Base-by-base conservation (phyloP, 768 basidiomycete species). In the Peribolospora kevripleyi region DNA sequence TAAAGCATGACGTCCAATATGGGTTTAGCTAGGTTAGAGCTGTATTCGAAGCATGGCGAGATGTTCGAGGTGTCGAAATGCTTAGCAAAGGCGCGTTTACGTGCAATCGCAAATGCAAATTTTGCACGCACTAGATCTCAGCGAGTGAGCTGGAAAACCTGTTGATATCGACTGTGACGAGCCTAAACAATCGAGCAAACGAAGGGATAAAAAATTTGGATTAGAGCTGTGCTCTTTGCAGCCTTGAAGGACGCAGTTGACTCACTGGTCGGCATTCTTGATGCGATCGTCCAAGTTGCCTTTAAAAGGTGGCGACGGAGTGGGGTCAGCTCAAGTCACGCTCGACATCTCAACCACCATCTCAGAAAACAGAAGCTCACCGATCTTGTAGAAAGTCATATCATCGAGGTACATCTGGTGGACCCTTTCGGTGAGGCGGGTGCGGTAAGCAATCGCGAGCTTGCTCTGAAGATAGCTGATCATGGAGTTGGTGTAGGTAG, bases 161-260 rank as follows among this genome's bases (percentile, higher is more conserved):
- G 65, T 90, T 84, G 50, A 95, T 87, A 66, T 97, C 91, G 56
- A 90, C 80, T 2, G 87, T 91, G 53, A 93, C 84, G 81, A 88
- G 87, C 25, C 25, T 25, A 25, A 25, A 25, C 25, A 25, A 25
- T 25, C 71, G 82, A 87, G 62, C 1, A 6, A 39, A 46, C 42
- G 46, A 46, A 65, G 50, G 25, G 25, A 25, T 25, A 25, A 25
- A 25, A 25, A 25, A 25, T 25, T 25, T 25, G 64, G 51, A 58
- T 43, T 38, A 42, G 14, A 38, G 9, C 11, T n/a, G 53, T 52
- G 37, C 36, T 13, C 38, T 47, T 14, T 48, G 42, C 36, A 46
- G 25, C 7, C n/a, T 10, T 40, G 6, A 37, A 37, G 40, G 50
- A 64, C 75, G 83, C 25, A 25, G 25, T 25, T 25, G 25, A 25